Conservation (phyloP, 2,329 filamentous ascomycete species). For the Fusarium solani-melongenae region DNA sequence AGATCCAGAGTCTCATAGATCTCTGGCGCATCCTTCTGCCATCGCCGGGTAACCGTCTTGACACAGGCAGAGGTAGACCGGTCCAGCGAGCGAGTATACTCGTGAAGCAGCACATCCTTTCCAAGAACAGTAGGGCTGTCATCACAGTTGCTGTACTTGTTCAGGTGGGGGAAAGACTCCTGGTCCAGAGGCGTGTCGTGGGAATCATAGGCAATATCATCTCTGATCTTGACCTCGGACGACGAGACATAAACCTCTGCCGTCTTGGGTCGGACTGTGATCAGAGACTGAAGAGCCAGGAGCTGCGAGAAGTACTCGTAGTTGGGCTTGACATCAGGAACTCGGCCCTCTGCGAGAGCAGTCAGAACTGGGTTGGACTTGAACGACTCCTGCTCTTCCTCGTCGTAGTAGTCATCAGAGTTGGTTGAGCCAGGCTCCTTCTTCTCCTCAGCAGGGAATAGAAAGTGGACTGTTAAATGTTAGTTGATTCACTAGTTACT, state of each 20-base stretch:
- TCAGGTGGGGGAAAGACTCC: constrained; percentile 66
- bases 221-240: constrained; percentile 61
- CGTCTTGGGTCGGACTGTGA: constrained; percentile 66
- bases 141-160: constrained; percentile 64
- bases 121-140: constrained; percentile 62
- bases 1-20: constrained; percentile 64
- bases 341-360: constrained; percentile 66
- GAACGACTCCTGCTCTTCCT: constrained; percentile 64
- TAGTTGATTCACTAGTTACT: constrained; percentile 2
- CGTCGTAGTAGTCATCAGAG: constrained; percentile 62
- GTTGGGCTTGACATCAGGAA: constrained; percentile 69
- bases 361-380: constrained; percentile 73
- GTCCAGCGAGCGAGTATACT: constrained; percentile 66
- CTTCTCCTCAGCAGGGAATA: constrained; percentile 68
- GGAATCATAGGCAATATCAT: constrained; percentile 58
- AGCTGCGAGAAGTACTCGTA: constrained; percentile 71
- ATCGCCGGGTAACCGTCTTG: constrained; percentile 64
- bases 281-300: constrained; percentile 63
- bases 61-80: constrained; percentile 67
- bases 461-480: constrained; percentile 64
- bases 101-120: constrained; percentile 66
- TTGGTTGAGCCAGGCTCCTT: constrained; percentile 71
- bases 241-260: constrained; percentile 70
- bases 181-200: constrained; percentile 57
- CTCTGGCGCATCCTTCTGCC: constrained; percentile 68